phyloP scores from a whole-genome alignment of 2,329 filamentous ascomycete species.

The Plectosphaerella cucumerina region DNA sequence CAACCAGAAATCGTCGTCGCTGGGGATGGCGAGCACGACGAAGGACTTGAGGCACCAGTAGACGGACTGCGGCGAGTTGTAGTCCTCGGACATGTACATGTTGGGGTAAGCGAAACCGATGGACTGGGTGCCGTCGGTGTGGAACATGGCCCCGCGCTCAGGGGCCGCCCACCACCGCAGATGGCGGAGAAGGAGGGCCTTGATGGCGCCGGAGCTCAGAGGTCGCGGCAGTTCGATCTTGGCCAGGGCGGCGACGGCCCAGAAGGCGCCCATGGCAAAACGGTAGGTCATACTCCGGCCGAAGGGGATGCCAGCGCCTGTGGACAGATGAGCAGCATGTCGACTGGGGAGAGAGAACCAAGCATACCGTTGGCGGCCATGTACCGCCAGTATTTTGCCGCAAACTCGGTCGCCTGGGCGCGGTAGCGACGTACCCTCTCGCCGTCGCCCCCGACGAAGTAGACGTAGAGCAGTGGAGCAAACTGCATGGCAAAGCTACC shows the following conservation, averaged over 20 bases:
- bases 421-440: slow-evolving; percentile 28
- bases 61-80: slow-evolving; percentile 44
- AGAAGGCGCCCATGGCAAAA: slow-evolving; percentile 39
- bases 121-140: slow-evolving; percentile 64
- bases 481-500: slow-evolving; percentile 43
- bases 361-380: slow-evolving; percentile 32
- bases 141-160: slow-evolving; percentile 61
- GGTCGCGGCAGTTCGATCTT: slow-evolving; percentile 46
- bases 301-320: slow-evolving; percentile 41
- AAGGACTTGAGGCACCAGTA: slow-evolving; percentile 45
- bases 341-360: slow-evolving; percentile 41
- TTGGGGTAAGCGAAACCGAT: slow-evolving; percentile 20
- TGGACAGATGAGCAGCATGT: slow-evolving; percentile 55
- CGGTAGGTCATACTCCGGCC: slow-evolving; percentile 40
- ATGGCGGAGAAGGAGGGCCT: slow-evolving; percentile 69
- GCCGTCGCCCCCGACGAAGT: slow-evolving; percentile 32
- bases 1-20: slow-evolving; percentile 34
- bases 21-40: slow-evolving; percentile 26
- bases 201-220: slow-evolving; percentile 72
- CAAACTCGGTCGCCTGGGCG: slow-evolving; percentile 30
- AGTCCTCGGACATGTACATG: slow-evolving; percentile 45
- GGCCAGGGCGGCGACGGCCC: slow-evolving; percentile 32
- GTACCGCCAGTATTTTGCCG: slow-evolving; percentile 34
- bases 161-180: slow-evolving; percentile 77
- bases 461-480: slow-evolving; percentile 38